Conservation (phyloP, 2,329 filamentous ascomycete genomes). For the Fusarium stilboides region DNA sequence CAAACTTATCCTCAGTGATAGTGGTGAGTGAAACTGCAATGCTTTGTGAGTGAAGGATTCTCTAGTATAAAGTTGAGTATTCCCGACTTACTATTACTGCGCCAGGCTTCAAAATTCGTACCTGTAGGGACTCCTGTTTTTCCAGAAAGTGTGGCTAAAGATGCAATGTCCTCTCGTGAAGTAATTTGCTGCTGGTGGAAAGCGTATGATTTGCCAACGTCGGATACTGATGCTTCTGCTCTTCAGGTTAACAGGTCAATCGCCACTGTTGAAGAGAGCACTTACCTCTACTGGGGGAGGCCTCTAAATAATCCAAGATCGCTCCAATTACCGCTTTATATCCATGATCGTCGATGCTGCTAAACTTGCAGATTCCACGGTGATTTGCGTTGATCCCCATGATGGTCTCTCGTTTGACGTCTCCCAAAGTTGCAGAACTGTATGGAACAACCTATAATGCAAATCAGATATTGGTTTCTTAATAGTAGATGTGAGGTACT, state of each 20-base stretch:
- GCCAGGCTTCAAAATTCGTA: not conserved
- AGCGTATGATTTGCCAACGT: not conserved
- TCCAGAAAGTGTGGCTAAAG: not conserved
- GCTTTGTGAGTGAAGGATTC: not conserved
- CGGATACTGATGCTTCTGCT: not conserved
- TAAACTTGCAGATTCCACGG: not conserved
- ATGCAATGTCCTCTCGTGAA: not conserved
- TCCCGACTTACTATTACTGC: not conserved
- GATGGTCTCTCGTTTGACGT: not conserved
- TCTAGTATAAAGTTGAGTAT: not conserved
- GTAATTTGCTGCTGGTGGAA: not conserved
- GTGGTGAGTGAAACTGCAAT: not conserved
- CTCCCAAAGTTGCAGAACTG: not conserved
- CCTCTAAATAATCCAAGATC: not conserved
- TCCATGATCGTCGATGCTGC: not conserved
- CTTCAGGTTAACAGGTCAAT: not conserved
- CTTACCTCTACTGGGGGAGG: not conserved
- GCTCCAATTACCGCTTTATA: not conserved
- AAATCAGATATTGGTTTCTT: not conserved
- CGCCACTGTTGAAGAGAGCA: not conserved
- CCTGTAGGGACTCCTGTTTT: not conserved
- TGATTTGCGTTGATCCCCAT: not conserved
- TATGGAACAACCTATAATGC: not conserved
- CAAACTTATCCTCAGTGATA: not conserved
- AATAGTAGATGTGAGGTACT: not conserved